Base-by-base conservation (phyloP, 306 rosid genomes). In the Dalbergia cultrata region DNA sequence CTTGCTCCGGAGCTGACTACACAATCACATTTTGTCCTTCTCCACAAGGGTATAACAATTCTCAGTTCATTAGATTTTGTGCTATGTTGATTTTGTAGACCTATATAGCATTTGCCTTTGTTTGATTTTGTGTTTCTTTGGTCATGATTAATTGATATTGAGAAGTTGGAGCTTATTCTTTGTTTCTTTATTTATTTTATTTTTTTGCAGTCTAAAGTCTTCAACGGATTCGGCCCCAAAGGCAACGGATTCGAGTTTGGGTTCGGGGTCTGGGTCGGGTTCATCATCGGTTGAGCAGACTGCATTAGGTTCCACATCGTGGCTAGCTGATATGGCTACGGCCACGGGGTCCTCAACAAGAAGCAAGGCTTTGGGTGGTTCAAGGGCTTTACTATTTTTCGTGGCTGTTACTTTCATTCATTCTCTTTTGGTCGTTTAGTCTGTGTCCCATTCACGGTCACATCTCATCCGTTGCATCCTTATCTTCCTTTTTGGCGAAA, bases 1-100 rank as follows among this genome's bases (percentile, higher is more conserved):
- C 99, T 0, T 95, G 99, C 56, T 56, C 87, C 0, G 90, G 72
- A 1, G 95, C 97, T 9, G 99, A 95, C 18, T 95, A 95, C 72
- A 87, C 90, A 0, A 57, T 95, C 85, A 85, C 91, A 70, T 91
- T 95, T 80, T 95, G 99, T 72, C 93, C 97, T 31, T 35, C 81
- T 50, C 16, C 84, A 0, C 84, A 92, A 1, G 86, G 92, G 99
- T 95, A 74, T 21, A 61, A 44, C 10, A 7, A 10, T 62, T 49
- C 45, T 7, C 18, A 12, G 10, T 69, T 19, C 70, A 35, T 64
- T 35, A 11, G 1, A 47, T 10, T 11, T 2, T 47, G 10, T 47
- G 50, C 13, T 9, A 37, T 37, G 41, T 37, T 7, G 7, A 4
- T 5, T 37, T 37, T 37, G 41, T 2, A 34, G 39, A 34, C 5